Conservation (phyloP, 2,329 filamentous ascomycete genomes). For the Sporothrix schenckii region DNA sequence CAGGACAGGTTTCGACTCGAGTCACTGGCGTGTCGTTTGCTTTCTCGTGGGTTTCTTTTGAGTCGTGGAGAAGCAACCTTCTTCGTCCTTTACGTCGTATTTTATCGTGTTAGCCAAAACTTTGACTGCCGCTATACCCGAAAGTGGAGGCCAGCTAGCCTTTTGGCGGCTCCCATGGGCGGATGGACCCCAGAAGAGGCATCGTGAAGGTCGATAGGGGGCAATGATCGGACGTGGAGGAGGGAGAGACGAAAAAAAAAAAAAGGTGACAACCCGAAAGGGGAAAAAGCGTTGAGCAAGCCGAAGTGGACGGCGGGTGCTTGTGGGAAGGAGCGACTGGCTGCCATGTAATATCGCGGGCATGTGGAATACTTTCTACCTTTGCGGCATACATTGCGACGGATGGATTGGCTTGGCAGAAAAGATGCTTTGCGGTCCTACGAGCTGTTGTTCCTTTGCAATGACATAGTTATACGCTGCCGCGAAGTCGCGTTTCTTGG, state of each 20-base stretch:
- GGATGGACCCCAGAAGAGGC: background rate
- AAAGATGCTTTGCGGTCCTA: background rate
- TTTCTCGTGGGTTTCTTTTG: background rate
- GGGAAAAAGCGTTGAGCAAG: background rate
- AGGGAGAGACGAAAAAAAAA: background rate
- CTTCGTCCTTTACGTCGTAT: background rate
- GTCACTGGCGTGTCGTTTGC: background rate
- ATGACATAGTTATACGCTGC: background rate
- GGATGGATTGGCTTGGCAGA: background rate
- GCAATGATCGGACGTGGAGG: slow-evolving; percentile 1
- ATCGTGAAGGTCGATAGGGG: slow-evolving; percentile 1
- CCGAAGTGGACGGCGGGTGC: too few species aligned
- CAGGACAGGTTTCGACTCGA: too few species aligned
- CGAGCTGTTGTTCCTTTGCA: background rate
- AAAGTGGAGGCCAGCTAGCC: background rate
- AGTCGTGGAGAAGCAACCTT: slow-evolving; percentile 14
- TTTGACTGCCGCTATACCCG: background rate
- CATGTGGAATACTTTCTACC: background rate
- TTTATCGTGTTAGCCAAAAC: background rate
- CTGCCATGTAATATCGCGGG: background rate
- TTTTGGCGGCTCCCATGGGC: slow-evolving; percentile 7
- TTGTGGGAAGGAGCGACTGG: background rate
- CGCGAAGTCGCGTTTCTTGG: background rate
- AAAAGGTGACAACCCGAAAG: background rate
- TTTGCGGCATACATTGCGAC: slow-evolving; percentile 12